Percentiles rank a stretch among this genome's conserved stretches.
Conservation (phyloP, 305 asterid genomes). For the Striga hermonthica region DNA sequence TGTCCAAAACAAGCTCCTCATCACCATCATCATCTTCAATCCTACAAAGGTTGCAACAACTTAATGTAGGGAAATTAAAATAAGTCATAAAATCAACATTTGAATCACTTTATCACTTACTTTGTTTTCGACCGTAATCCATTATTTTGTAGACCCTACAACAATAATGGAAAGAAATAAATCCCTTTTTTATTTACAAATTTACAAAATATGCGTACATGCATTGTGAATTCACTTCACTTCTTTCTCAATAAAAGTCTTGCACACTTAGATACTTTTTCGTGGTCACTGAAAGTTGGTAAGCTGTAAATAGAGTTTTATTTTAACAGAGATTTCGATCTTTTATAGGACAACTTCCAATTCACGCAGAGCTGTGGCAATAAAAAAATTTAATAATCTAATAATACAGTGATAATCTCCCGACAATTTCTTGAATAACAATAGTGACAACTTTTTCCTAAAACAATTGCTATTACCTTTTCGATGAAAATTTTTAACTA, state of each 20-base stretch:
- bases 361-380: background rate
- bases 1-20: constrained; percentile 44
- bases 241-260: constrained; percentile 19
- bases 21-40: constrained; percentile 33
- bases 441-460: background rate
- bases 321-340: background rate
- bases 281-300: background rate
- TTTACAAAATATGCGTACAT: constrained; percentile 15
- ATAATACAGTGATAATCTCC: background rate
- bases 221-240: constrained; percentile 13
- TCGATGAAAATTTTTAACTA: background rate
- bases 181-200: constrained; percentile 1
- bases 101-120: constrained; percentile 36
- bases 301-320: background rate
- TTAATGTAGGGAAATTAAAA: constrained; percentile 11
- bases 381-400: background rate
- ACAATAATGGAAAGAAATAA: constrained; percentile 19
- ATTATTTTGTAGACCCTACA: constrained; percentile 36
- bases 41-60: constrained; percentile 31
- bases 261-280: constrained; percentile 10
- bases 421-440: background rate
- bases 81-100: constrained; percentile 20
- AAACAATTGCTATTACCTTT: background rate
- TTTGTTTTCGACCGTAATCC: constrained; percentile 23
- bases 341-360: constrained; percentile 12